Evolutionary conservation across 2,329 filamentous ascomycete genomes (phyloP).

Genomic region (Beauveria medogensis): DNA sequence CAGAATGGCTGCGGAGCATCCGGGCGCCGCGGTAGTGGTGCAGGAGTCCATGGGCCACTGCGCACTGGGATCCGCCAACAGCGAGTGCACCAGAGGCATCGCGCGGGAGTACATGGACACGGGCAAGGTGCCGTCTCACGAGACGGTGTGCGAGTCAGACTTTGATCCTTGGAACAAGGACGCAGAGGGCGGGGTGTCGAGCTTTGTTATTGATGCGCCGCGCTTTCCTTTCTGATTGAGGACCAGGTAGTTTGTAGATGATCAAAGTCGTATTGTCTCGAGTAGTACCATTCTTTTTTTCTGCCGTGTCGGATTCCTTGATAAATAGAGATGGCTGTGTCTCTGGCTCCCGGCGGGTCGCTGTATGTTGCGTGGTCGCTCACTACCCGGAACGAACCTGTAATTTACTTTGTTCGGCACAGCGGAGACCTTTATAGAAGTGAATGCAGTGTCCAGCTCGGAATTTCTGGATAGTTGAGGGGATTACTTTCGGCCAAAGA

Average conservation of each 20-base stretch:
- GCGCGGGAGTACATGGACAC: constrained; percentile 15
- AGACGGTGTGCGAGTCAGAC: constrained; percentile 15
- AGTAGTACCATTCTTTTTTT: too few relatives aligned
- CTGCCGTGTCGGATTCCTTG: too few relatives aligned
- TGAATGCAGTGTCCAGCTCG: too few relatives aligned
- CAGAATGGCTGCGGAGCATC: constrained; percentile 13
- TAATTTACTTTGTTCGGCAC: too few relatives aligned
- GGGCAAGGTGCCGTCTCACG: constrained; percentile 14
- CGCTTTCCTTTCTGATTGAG: not conserved
- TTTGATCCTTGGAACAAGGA: constrained; percentile 11
- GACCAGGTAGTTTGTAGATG: not conserved
- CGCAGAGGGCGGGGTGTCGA: not conserved
- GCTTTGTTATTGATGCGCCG: not conserved
- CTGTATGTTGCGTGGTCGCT: not conserved
- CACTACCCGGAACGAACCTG: not conserved
- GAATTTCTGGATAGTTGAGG: too few relatives aligned
- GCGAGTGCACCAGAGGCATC: constrained; percentile 11
- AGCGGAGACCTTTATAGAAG: not conserved
- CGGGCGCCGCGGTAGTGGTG: constrained; percentile 17
- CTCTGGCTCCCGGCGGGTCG: not conserved
- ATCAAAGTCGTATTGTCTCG: not conserved
- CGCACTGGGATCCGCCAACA: constrained; percentile 9
- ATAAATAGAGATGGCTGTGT: too few relatives aligned
- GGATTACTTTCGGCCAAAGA: not conserved
- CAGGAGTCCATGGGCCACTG: constrained; percentile 17